Evolutionary conservation across 805 yeast species (phyloP), one percentile per base, ranked within the genome.

Genomic region (Zygosaccharomyces bisporus): DNA sequence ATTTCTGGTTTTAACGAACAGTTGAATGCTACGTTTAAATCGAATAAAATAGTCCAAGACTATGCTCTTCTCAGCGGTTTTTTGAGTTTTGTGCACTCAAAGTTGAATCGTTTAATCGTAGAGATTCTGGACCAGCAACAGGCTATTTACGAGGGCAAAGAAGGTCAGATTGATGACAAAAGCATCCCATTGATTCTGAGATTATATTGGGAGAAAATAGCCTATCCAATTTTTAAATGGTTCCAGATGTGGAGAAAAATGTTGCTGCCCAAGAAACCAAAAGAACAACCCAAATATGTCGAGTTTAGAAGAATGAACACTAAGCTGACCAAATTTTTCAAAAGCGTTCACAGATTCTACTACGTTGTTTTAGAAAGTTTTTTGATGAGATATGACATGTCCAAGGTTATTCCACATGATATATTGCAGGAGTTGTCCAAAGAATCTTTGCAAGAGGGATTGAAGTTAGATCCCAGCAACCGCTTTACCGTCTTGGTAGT

Each of bases 201-300:
- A 41, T 53, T 60, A 4, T 60, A 79, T 16, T 83, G 89, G 89
- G 58, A 69, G 24, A 77, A 77, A 4, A 71, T 83, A 50, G 83
- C 80, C 52, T 79, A 80, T 53, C 87, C 87, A 1, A 74, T 79
- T 2, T 71, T 82, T 48, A 81, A 79, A 52, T 73, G 73, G 57
- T 81, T 73, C 53, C 80, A 76, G 55, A 53, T 60, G 8, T 69
- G 65, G 55, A 50, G 47, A 53, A 54, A 44, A 42, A 50, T 45
- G 38, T 52, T 42, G 36, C 39, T 50, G 35, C 40, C 51, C 33
- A 46, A 49, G 46, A 36, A 20, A 27, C 46, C 41, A 45, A 46
- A 40, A 52, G 54, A 47, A 44, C 43, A 61, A 40, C 46, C 49
- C 23, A 49, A 61, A 49, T 68, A 73, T 4, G 81, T 81, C 2